Evolutionary conservation across 1,139 yeast species (phyloP).

Genomic region (Magnusiomyces clavatus): DNA sequence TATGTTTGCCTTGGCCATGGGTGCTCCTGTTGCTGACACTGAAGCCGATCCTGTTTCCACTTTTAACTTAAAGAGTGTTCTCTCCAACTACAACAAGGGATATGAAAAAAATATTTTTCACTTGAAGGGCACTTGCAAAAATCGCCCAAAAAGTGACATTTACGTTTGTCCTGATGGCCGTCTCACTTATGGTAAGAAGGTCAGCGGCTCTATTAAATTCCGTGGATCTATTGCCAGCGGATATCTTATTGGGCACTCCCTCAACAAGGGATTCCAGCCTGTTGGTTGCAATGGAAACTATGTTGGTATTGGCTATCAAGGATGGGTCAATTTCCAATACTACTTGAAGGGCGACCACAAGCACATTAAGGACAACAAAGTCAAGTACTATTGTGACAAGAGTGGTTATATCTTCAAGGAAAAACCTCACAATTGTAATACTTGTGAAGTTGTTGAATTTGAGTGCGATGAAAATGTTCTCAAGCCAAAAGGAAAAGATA

Average conservation of each 20-base stretch:
- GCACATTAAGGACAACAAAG: neutral
- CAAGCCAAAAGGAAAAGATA: too few species aligned
- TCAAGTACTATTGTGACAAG: neutral
- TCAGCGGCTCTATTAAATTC: neutral
- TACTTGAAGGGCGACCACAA: neutral
- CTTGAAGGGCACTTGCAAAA: too few species aligned
- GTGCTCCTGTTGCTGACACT: neutral
- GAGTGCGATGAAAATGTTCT: neutral
- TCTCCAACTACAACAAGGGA: too few species aligned
- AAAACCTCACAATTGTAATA: too few species aligned
- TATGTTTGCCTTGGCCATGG: neutral
- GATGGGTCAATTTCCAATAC: neutral
- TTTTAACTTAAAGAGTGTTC: too few species aligned
- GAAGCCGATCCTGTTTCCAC: neutral
- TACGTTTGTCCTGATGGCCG: conserved; percentile 4
- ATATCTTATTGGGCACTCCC: neutral
- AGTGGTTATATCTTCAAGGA: neutral
- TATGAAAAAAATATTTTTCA: too few species aligned
- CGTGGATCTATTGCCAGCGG: neutral
- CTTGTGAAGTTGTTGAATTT: neutral
- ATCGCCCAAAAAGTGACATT: neutral
- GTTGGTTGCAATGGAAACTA: neutral
- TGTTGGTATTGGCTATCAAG: neutral
- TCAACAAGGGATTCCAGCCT: neutral
- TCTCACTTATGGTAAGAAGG: conserved; percentile 2